Base-by-base conservation (phyloP, 768 basidiomycete genomes). In the Cystofilobasidium capitatum region DNA sequence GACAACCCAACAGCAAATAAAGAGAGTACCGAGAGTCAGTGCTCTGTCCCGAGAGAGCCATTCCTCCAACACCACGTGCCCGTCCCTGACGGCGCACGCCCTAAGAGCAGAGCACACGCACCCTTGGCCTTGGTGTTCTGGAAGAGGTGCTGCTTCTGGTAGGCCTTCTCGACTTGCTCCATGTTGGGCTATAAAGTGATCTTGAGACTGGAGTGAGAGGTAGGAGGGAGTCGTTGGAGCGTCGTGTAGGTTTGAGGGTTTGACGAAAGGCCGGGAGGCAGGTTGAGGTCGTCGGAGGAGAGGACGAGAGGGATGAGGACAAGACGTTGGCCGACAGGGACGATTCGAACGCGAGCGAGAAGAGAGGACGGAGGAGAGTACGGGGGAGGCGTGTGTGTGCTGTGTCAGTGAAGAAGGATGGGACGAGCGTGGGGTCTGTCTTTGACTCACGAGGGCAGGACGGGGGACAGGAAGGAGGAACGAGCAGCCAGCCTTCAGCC, bases 81-180 rank as follows among this genome's bases (percentile, higher is more conserved):
- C 3, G n/a, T 6, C 44, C 36, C 55, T 44, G 26, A 29, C 13
- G 54, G 16, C 16, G 17, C 54, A 44, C 45, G 22, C 13, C 24
- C 6, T 0, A n/a, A 51, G 6, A 33, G 7, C n/a, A 64, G 33
- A 22, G 10, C 36, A 45, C 26, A 85, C 89, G 76, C 79, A 93
- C 91, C 89, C 76, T 86, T 86, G 73, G 84, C 82, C 84, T 98
- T 98, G 78, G 89, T 83, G 81, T 94, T 94, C 81, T 94, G 91
- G 86, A 99, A 99, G 78, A 99, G 84, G 77, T 86, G 83, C 79
- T 99, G 96, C 82, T 96, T 96, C 81, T 96, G 93, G 83, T 83
- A 99, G 70, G 90, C 89, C 81, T 94, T 96, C 81, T 98, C 93
- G 77, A 93, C 86, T 88, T 97, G 78, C 71, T 78, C 77, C 51